phyloP scores from a whole-genome alignment of 164 flowering plant genomes.

The Nelumbo lutea region DNA sequence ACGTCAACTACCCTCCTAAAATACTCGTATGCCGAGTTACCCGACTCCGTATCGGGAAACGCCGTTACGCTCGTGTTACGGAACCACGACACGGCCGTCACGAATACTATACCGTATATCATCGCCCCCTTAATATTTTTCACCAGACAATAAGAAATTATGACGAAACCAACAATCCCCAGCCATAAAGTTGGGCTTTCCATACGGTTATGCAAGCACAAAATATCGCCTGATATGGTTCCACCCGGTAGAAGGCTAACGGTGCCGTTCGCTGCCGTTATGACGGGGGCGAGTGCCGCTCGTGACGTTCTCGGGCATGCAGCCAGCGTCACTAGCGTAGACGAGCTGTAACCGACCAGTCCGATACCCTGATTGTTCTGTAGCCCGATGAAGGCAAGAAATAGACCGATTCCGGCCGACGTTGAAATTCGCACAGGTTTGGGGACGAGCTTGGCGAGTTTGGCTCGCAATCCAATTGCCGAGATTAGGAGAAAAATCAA shows the following conservation, averaged over 20 bases:
- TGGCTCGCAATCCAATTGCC: slow-evolving; percentile 67
- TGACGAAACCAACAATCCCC: slow-evolving; percentile 68
- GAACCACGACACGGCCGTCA: slow-evolving; percentile 89
- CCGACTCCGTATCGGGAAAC: slow-evolving; percentile 61
- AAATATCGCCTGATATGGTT: slow-evolving; percentile 50
- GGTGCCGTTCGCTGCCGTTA: slow-evolving; percentile 53
- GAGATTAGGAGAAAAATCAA: slow-evolving; percentile 63
- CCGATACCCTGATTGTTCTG: slow-evolving; percentile 84
- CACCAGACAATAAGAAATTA: slow-evolving; percentile 65
- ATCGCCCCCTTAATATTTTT: slow-evolving; percentile 78
- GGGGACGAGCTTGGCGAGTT: slow-evolving; percentile 74
- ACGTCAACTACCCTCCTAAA: slow-evolving; percentile 77
- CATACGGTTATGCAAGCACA: slow-evolving; percentile 60
- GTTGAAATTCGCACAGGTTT: slow-evolving; percentile 78
- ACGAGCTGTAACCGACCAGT: slow-evolving; percentile 57
- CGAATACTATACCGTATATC: slow-evolving; percentile 88
- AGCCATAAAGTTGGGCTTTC: slow-evolving; percentile 91
- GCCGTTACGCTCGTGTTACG: slow-evolving; percentile 68
- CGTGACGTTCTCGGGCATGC: slow-evolving; percentile 64
- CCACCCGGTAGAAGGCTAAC: slow-evolving; percentile 53
- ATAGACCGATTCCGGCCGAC: slow-evolving; percentile 85
- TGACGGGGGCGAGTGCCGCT: slow-evolving; percentile 60
- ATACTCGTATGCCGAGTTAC: slow-evolving; percentile 49
- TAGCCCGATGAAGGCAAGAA: slow-evolving; percentile 83
- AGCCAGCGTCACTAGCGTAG: slow-evolving; percentile 73